These are phyloP conservation scores for Venturia oleaginea DNA, from an alignment of 2,329 filamentous ascomycete genomes.

Conservation along the genomic window DNA sequence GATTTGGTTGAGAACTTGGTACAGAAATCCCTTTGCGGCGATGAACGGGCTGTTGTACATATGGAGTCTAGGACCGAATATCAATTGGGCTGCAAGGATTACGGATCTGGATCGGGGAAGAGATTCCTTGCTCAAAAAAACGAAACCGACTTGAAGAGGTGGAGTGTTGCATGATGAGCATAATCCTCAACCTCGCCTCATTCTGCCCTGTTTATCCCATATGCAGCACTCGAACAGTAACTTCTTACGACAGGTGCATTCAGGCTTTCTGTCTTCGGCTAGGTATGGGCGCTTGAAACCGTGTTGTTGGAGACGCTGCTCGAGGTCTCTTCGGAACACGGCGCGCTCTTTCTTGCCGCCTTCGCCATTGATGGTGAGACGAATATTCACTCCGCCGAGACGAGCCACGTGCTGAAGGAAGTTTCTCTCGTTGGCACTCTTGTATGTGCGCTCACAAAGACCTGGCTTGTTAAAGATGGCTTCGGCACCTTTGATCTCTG, in stretches of 20 bases:
- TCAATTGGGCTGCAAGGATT: background rate
- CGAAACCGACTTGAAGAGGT: background rate
- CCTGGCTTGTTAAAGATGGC: slow-evolving; percentile 11
- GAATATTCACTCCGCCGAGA: slow-evolving; percentile 15
- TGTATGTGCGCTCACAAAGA: slow-evolving; percentile 11
- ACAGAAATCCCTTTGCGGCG: background rate
- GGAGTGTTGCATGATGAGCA: background rate
- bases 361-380: slow-evolving; percentile 15
- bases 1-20: background rate
- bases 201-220: slow-evolving; percentile 13
- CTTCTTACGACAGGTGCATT: slow-evolving; percentile 16
- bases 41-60: background rate
- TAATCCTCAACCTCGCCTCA: background rate
- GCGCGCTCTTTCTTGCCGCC: slow-evolving; percentile 12
- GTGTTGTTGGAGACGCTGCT: slow-evolving; percentile 11
- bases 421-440: slow-evolving; percentile 4
- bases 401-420: slow-evolving; percentile 16
- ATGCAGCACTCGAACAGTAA: slow-evolving; percentile 17
- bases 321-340: slow-evolving; percentile 13
- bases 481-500: slow-evolving; percentile 12
- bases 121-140: background rate
- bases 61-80: background rate
- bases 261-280: slow-evolving; percentile 8
- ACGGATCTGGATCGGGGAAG: background rate
- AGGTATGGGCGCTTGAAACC: slow-evolving; percentile 14